Percentiles rank a stretch among this genome's conserved stretches.
Conservation (phyloP, 1,284 basidiomycete genomes). For the Ganoderma resinaceum region DNA sequence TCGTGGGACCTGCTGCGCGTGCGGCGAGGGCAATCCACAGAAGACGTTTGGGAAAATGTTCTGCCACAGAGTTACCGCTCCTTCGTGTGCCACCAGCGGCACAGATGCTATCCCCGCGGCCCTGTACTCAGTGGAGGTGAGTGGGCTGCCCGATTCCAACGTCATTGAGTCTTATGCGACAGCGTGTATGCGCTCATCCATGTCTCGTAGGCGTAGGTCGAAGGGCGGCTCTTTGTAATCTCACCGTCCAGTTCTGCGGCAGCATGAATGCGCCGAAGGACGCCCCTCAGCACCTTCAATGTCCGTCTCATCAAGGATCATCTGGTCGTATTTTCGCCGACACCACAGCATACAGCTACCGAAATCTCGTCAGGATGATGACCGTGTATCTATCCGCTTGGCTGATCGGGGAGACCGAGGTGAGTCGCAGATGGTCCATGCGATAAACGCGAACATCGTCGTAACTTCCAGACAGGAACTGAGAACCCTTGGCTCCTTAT, state of each 20-base stretch:
- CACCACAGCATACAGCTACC: not conserved
- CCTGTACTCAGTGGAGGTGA: not conserved
- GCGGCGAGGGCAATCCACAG: not conserved
- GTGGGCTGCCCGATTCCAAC: not conserved
- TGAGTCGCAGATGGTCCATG: not conserved
- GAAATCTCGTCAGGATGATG: not conserved
- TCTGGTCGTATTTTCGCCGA: not conserved
- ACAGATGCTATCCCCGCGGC: not conserved
- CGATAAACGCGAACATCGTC: not conserved
- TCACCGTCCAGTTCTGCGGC: not conserved
- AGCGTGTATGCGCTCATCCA: not conserved
- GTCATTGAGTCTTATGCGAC: not conserved
- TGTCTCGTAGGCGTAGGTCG: conserved; percentile 7
- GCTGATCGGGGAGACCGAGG: not conserved
- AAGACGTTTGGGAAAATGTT: not conserved
- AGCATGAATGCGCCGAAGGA: not conserved
- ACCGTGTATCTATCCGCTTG: not conserved
- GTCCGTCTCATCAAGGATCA: not conserved
- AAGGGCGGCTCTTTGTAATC: not conserved
- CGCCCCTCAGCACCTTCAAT: not conserved
- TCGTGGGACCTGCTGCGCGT: not conserved
- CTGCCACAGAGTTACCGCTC: not conserved
- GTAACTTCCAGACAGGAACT: not conserved
- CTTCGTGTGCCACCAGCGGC: not conserved
- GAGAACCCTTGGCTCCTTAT: not conserved